Percentiles rank a stretch among this genome's conserved stretches.
These are phyloP conservation scores for Lachancea quebecensis DNA, from an alignment of 805 yeast species.

Conservation along the genomic window DNA sequence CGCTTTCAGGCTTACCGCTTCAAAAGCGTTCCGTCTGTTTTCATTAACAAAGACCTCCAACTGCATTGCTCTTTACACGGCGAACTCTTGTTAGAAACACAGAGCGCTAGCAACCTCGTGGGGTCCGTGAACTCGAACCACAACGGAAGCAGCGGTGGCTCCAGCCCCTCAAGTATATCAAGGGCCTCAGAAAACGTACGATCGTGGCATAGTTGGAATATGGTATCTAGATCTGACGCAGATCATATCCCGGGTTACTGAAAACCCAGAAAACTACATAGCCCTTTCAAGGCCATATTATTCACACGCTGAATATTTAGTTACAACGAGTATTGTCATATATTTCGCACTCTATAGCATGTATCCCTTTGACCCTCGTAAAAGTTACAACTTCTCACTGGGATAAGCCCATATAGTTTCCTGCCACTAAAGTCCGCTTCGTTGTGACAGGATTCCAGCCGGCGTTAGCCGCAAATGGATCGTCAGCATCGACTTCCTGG, in stretches of 20 bases:
- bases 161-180: neutral
- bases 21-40: slow-evolving; percentile 16
- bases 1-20: slow-evolving; percentile 7
- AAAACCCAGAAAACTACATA: neutral
- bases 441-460: slow-evolving; percentile 32
- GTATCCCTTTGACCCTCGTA: neutral
- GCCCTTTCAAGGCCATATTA: neutral
- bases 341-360: too few relatives aligned
- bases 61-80: slow-evolving; percentile 10
- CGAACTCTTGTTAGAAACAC: neutral
- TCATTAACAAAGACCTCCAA: slow-evolving; percentile 12
- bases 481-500: slow-evolving; percentile 32
- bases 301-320: neutral
- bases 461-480: slow-evolving; percentile 33
- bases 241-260: slow-evolving; percentile 5
- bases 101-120: neutral
- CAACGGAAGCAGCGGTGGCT: neutral
- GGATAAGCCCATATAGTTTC: slow-evolving; percentile 32
- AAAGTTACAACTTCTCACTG: slow-evolving; percentile 2
- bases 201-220: slow-evolving; percentile 16
- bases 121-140: neutral
- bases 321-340: neutral
- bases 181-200: neutral
- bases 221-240: slow-evolving; percentile 10
- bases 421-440: slow-evolving; percentile 33